phyloP scores from a whole-genome alignment of 306 rosid species.

The Oxytropis ochrocephala region DNA sequence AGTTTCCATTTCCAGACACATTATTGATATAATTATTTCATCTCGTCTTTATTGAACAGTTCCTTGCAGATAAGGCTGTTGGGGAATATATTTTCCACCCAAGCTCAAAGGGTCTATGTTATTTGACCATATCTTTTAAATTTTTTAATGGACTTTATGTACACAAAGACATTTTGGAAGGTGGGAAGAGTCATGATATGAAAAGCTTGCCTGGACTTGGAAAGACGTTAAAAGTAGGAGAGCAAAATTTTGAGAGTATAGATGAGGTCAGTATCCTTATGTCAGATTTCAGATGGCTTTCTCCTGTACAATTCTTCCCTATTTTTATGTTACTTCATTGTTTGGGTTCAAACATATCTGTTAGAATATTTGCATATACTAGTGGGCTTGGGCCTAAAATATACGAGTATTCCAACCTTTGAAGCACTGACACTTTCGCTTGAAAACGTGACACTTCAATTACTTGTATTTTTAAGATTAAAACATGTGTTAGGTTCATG shows the following conservation, averaged over 20 bases:
- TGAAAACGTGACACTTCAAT: too few species aligned
- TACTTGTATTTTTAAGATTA: too few species aligned
- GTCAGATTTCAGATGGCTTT: constrained; percentile 3
- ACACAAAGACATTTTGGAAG: constrained; percentile 40
- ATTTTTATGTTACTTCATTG: neutral
- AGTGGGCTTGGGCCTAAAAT: too few species aligned
- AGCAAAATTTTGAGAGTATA: constrained; percentile 29
- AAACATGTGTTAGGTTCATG: too few species aligned
- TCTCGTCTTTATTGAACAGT: constrained; percentile 28
- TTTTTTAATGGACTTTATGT: constrained; percentile 25
- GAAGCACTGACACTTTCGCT: too few species aligned
- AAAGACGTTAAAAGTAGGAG: constrained; percentile 37
- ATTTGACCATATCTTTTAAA: constrained; percentile 37
- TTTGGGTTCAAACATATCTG: neutral
- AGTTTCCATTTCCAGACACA: neutral
- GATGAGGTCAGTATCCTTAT: constrained; percentile 34
- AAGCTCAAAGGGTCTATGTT: constrained; percentile 28
- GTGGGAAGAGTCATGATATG: constrained; percentile 28
- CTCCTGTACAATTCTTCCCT: neutral
- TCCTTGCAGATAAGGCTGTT: constrained; percentile 38
- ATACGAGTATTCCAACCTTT: too few species aligned
- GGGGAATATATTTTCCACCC: constrained; percentile 50
- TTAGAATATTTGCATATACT: too few species aligned
- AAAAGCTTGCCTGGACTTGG: constrained; percentile 37
- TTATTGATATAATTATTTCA: constrained; percentile 6